Percentiles rank a stretch among this genome's conserved stretches.
phyloP scores from a whole-genome alignment of 2,329 filamentous ascomycete genomes.

The Boeremia exigua region DNA sequence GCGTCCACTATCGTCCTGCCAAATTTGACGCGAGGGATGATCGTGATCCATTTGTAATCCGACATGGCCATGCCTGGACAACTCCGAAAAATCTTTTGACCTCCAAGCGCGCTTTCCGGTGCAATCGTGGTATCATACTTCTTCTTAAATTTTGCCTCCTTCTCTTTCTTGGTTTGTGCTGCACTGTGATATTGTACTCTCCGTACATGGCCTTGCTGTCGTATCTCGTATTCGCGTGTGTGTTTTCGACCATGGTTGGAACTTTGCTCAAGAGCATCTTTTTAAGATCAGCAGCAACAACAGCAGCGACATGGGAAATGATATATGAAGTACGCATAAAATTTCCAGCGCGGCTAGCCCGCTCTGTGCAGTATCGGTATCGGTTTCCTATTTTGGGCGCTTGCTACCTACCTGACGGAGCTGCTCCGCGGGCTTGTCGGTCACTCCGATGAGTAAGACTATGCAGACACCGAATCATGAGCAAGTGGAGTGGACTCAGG shows the following conservation, averaged over 20 bases:
- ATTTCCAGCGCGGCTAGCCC: constrained; percentile 1
- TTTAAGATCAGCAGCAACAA: neutral
- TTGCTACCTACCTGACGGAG: constrained; percentile 8
- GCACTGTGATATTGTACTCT: too few species aligned
- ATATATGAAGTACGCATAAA: neutral
- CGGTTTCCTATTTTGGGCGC: constrained; percentile 5
- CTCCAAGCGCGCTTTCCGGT: too few species aligned
- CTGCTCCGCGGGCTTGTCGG: constrained; percentile 9
- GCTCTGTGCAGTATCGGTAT: constrained; percentile 5
- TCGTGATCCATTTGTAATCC: too few species aligned
- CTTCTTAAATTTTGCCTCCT: neutral
- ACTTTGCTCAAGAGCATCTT: neutral
- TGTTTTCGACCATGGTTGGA: neutral
- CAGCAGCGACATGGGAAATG: neutral
- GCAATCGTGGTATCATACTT: too few species aligned
- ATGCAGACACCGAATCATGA: constrained; percentile 4
- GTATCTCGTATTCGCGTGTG: neutral
- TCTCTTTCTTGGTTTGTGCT: neutral
- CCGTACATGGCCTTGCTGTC: neutral
- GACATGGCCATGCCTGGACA: too few species aligned
- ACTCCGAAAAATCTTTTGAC: too few species aligned
- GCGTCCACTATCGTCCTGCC: too few species aligned
- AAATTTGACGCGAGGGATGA: too few species aligned
- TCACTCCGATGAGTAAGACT: constrained; percentile 1
- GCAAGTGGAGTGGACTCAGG: constrained; percentile 9